Percentiles rank a stretch among this genome's conserved stretches.
Evolutionary conservation across 176 grass and related monocot genomes (phyloP).

Genomic region (Oryza glaberrima): DNA sequence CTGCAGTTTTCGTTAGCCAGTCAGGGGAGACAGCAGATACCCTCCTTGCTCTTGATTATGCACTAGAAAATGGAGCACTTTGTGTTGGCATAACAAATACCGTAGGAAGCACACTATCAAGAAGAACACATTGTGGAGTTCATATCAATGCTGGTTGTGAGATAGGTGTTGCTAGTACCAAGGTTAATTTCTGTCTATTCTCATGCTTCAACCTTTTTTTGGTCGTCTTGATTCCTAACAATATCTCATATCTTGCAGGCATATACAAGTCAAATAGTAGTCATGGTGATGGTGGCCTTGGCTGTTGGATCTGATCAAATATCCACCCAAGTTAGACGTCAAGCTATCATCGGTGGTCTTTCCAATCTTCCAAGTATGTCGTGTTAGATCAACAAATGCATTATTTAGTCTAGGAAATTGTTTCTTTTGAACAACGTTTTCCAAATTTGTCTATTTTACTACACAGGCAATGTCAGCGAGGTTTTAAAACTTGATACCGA

Average conservation of each 20-base stretch:
- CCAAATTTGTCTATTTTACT: background rate
- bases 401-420: conserved; percentile 3
- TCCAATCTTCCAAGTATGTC: conserved; percentile 69
- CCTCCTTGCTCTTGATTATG: conserved; percentile 92
- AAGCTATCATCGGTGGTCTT: conserved; percentile 69
- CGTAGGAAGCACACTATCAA: conserved; percentile 81
- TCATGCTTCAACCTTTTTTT: background rate
- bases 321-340: conserved; percentile 78
- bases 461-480: conserved; percentile 60
- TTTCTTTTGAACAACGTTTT: background rate
- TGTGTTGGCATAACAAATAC: conserved; percentile 97
- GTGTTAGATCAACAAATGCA: background rate
- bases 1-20: conserved; percentile 93
- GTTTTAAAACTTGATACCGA: conserved; percentile 88
- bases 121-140: conserved; percentile 91
- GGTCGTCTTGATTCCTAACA: conserved; percentile 14
- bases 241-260: conserved; percentile 52
- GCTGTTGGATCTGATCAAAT: conserved; percentile 95
- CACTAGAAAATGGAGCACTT: conserved; percentile 73
- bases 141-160: conserved; percentile 98
- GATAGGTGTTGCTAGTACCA: conserved; percentile 95
- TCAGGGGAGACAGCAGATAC: conserved; percentile 98
- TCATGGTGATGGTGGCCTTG: conserved; percentile 94
- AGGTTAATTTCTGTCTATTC: conserved; percentile 48
- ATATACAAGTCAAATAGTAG: conserved; percentile 97